Percentiles rank a stretch among this genome's conserved stretches.
Evolutionary conservation across 2,329 filamentous ascomycete species (phyloP).

Genomic region (Onygena corvina): DNA sequence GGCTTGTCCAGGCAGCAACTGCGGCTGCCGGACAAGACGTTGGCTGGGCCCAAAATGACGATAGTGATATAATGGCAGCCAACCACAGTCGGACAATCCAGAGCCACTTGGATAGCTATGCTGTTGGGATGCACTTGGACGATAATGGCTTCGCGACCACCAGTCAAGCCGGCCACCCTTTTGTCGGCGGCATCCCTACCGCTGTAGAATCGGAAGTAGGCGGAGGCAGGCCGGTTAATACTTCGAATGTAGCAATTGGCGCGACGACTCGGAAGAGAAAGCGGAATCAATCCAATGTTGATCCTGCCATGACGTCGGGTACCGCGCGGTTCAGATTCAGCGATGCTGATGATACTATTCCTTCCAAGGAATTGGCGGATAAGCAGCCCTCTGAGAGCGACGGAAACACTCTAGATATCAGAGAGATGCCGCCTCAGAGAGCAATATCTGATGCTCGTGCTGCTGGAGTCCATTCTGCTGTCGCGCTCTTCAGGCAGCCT

Average conservation of each 20-base stretch:
- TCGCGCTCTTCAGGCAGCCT: slow-evolving; percentile 41
- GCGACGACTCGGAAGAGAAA: slow-evolving; percentile 12
- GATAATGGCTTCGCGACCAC: slow-evolving; percentile 23
- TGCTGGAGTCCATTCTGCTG: slow-evolving; percentile 42
- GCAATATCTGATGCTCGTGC: slow-evolving; percentile 36
- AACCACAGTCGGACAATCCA: slow-evolving; percentile 36
- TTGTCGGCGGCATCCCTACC: slow-evolving; percentile 5
- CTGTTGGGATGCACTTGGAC: slow-evolving; percentile 30
- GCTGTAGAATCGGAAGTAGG: slow-evolving; percentile 18
- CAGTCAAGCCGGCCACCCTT: not conserved
- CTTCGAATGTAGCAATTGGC: not conserved
- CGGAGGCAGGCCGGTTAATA: not conserved
- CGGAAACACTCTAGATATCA: slow-evolving; percentile 27
- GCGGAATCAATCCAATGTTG: slow-evolving; percentile 15
- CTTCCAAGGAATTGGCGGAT: slow-evolving; percentile 16
- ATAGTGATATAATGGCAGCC: slow-evolving; percentile 28
- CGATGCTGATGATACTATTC: slow-evolving; percentile 16
- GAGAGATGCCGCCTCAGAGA: slow-evolving; percentile 27
- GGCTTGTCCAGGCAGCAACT: slow-evolving; percentile 36
- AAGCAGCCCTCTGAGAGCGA: slow-evolving; percentile 12
- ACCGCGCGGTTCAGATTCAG: slow-evolving; percentile 12
- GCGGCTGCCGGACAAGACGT: slow-evolving; percentile 29
- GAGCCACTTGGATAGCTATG: slow-evolving; percentile 31
- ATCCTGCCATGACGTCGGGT: slow-evolving; percentile 13
- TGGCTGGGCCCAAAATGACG: slow-evolving; percentile 17